phyloP scores from a whole-genome alignment of 352 stramenopile species.

The Elongisporangium anandrum region DNA sequence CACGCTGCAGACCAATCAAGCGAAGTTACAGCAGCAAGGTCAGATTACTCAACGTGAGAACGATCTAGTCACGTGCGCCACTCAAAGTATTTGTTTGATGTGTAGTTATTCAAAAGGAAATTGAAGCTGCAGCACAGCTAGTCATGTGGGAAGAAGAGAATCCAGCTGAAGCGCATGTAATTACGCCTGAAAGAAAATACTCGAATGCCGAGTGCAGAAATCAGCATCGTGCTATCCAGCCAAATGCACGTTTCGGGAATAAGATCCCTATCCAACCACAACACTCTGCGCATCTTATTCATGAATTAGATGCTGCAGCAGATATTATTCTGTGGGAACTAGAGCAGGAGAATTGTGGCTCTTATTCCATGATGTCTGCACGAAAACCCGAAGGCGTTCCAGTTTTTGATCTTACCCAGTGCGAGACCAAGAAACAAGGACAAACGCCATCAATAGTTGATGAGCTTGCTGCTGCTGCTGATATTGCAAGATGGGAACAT shows the following conservation, averaged over 20 bases:
- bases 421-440: background rate
- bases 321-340: conserved; percentile 49
- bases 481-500: conserved; percentile 42
- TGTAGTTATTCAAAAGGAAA: conserved; percentile 11
- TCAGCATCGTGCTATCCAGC: conserved; percentile 5
- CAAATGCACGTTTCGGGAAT: conserved; percentile 18
- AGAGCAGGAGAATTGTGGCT: background rate
- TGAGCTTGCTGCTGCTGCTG: conserved; percentile 31
- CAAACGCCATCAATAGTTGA: conserved; percentile 16
- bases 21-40: background rate
- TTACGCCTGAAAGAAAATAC: conserved; percentile 18
- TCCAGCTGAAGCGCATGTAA: conserved; percentile 8
- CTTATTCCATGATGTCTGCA: conserved; percentile 1
- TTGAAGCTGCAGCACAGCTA: conserved; percentile 16
- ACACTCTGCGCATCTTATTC: conserved; percentile 21
- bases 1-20: background rate
- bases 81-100: background rate
- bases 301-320: conserved; percentile 44
- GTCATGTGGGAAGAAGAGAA: conserved; percentile 17
- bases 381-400: background rate
- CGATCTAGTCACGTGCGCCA: background rate
- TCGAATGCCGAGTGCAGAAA: background rate
- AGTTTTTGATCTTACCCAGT: background rate
- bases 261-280: conserved; percentile 1
- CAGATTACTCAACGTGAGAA: background rate